A percentile compares a stretch with the other conserved stretches of the same genome.
phyloP scores from a whole-genome alignment of 2,329 filamentous ascomycete genomes.

The Penicillium sp. region DNA sequence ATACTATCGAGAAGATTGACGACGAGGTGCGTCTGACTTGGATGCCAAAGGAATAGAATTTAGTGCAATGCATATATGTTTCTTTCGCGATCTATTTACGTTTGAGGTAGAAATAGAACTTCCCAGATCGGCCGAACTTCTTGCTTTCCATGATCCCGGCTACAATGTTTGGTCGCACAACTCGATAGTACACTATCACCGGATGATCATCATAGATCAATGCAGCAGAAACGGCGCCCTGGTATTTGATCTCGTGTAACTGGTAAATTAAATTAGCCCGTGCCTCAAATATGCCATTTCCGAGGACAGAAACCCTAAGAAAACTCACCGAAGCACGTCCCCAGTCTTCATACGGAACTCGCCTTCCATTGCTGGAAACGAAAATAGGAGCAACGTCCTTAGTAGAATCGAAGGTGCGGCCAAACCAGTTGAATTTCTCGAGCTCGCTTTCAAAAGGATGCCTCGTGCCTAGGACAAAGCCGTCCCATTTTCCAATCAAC shows the following conservation, averaged over 20 bases:
- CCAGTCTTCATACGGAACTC: conserved; percentile 24
- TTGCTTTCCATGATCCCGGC: conserved; percentile 26
- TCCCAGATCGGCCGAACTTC: conserved; percentile 16
- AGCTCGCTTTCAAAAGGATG: conserved; percentile 34
- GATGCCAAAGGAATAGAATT: conserved; percentile 9
- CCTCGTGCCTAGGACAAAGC: conserved; percentile 35
- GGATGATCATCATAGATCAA: conserved; percentile 26
- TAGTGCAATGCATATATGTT: background rate
- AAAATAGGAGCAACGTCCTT: conserved; percentile 43
- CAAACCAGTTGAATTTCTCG: conserved; percentile 38
- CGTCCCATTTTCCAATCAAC: conserved; percentile 40
- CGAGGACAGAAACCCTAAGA: background rate
- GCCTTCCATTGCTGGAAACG: conserved; percentile 22
- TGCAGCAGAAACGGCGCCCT: conserved; percentile 23
- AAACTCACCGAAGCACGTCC: conserved; percentile 23
- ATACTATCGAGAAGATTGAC: conserved; percentile 39
- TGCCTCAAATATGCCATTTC: background rate
- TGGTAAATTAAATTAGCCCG: background rate
- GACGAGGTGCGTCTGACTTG: conserved; percentile 28
- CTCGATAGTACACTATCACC: conserved; percentile 24
- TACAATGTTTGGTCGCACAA: conserved; percentile 22
- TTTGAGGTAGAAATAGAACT: conserved; percentile 26
- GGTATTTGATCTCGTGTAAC: conserved; percentile 25
- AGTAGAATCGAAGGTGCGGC: conserved; percentile 37
- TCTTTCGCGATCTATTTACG: background rate